phyloP scores from a whole-genome alignment of 805 yeast genomes.

The Metschnikowia dekortorum region DNA sequence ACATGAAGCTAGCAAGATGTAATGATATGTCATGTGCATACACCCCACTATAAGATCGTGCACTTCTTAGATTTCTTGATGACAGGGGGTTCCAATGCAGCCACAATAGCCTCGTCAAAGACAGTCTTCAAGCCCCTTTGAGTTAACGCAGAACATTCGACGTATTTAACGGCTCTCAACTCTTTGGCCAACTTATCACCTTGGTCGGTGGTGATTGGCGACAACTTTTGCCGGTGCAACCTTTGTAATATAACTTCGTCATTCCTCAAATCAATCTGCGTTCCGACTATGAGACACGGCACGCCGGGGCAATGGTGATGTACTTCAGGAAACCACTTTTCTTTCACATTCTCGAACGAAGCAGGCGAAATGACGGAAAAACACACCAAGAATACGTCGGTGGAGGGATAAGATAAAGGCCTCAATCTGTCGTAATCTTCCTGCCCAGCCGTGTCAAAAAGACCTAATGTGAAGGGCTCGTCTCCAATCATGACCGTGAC shows the following conservation, averaged over 20 bases:
- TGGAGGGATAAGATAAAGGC: slow-evolving; percentile 94
- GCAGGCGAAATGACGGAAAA: slow-evolving; percentile 97
- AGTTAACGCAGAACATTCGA: slow-evolving; percentile 96
- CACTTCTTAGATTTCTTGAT: slow-evolving; percentile 79
- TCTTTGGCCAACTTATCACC: slow-evolving; percentile 94
- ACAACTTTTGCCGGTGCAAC: slow-evolving; percentile 82
- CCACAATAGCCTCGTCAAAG: slow-evolving; percentile 98
- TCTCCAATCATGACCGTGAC: slow-evolving; percentile 96
- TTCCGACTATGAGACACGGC: slow-evolving; percentile 94
- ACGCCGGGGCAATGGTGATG: slow-evolving; percentile 97
- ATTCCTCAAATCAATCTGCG: slow-evolving; percentile 91
- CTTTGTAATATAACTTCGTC: slow-evolving; percentile 89
- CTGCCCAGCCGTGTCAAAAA: slow-evolving; percentile 98
- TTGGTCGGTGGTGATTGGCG: slow-evolving; percentile 78
- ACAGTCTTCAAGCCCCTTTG: slow-evolving; percentile 96
- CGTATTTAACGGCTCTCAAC: slow-evolving; percentile 91
- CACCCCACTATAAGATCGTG: slow-evolving; percentile 58
- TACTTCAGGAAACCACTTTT: slow-evolving; percentile 98
- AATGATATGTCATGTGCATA: background rate
- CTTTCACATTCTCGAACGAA: slow-evolving; percentile 93
- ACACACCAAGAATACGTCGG: slow-evolving; percentile 94
- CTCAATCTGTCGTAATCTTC: slow-evolving; percentile 98
- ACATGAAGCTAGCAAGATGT: background rate
- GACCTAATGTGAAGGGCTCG: slow-evolving; percentile 95
- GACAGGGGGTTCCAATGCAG: slow-evolving; percentile 96